These are phyloP conservation scores for Aspergillus sp. DNA, from an alignment of 2,329 filamentous ascomycete genomes.

Conservation along the genomic window DNA sequence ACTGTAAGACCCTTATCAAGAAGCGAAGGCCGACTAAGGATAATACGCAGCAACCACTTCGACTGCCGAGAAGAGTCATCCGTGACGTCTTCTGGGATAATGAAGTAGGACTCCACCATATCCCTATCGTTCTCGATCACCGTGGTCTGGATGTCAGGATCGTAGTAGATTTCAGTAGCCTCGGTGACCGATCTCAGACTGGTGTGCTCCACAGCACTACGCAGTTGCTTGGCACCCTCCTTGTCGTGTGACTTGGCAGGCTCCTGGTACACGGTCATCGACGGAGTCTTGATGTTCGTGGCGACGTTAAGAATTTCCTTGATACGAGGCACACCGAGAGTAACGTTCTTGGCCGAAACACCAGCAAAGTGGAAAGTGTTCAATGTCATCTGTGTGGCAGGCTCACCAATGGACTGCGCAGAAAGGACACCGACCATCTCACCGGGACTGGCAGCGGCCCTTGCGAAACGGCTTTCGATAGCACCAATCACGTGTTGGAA, in stretches of 20 bases:
- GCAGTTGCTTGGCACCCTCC: conserved; percentile 74
- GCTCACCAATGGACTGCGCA: conserved; percentile 97
- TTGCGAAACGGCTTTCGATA: conserved; percentile 79
- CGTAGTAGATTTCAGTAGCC: conserved; percentile 93
- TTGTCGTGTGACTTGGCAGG: conserved; percentile 57
- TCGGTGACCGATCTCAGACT: conserved; percentile 86
- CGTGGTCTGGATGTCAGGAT: conserved; percentile 80
- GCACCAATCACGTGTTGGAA: conserved; percentile 91
- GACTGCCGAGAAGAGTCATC: conserved; percentile 63
- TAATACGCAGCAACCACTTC: conserved; percentile 89
- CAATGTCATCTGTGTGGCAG: conserved; percentile 97
- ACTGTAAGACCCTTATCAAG: conserved; percentile 85
- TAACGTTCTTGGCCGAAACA: conserved; percentile 99
- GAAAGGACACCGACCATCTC: conserved; percentile 99
- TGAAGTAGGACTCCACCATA: conserved; percentile 94
- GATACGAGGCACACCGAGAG: conserved; percentile 93
- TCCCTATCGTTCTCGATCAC: conserved; percentile 82
- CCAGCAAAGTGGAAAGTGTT: conserved; percentile 99
- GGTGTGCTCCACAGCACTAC: conserved; percentile 88
- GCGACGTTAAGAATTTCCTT: conserved; percentile 99
- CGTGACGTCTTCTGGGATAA: conserved; percentile 79
- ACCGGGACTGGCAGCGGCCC: conserved; percentile 79
- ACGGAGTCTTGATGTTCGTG: conserved; percentile 96
- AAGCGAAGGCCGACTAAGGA: conserved; percentile 86
- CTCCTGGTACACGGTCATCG: conserved; percentile 85